Evolutionary conservation across 371 early-diverging fungal species (phyloP), one percentile per base, ranked within the genome.

Genomic region (Mucor sp.): DNA sequence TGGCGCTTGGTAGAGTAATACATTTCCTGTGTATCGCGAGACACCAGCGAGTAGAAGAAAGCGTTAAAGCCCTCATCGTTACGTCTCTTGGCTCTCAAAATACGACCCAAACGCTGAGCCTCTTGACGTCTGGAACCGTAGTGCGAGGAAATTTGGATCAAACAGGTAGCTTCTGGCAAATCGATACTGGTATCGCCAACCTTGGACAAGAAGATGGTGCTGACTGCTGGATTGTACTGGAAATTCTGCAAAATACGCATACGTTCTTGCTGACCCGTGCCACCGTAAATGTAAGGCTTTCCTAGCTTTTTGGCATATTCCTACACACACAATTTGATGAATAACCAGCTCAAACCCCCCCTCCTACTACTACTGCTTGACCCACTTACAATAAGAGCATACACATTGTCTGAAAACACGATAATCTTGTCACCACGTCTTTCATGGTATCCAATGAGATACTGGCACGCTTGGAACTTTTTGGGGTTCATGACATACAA

Each of bases 181-280:
- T 99, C 99, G 33, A 99, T 96, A 48, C 98, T 98, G 6, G 99
- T 99, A 79, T 99, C 99, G 74, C 99, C 99, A 43, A 90, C 98
- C 82, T 99, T 99, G 64, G 97, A 97, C 30, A 99, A 79, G 74
- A 99, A 99, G 55, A 99, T 95, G 4, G 99, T 99, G 79, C 94
- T 98, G 67, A 97, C 82, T 27, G 85, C 78, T 6, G 99, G 96
- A 77, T 99, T 97, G 75, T 94, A 90, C 78, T 95, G 95, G 76
- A 99, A 99, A 77, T 98, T 94, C 68, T 95, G 91, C 56, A 99
- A 82, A 68, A 99, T 96, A 27, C 94, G 89, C 87, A 98, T 90
- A 62, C 99, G 93, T 77, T 99, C 99, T 60, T 90, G 91, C 57
- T 97, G 98, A 25, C 93, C 87, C 0, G 99, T 99, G 33, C 91